Base-by-base conservation (phyloP, 345 rosid species). In the Hevea brasiliensis region DNA sequence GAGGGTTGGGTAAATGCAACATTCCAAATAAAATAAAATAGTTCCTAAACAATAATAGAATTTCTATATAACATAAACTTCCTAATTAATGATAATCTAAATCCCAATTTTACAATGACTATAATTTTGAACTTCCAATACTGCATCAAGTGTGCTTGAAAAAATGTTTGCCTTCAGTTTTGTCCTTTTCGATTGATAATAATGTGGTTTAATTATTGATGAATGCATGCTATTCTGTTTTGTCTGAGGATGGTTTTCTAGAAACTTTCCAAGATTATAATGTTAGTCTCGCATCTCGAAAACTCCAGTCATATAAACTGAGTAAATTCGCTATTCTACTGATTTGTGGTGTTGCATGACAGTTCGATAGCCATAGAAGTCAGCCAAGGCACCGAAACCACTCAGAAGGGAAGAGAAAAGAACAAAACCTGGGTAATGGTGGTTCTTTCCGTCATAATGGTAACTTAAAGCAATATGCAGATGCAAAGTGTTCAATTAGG, bases 321-420 rank as follows among this genome's bases (percentile, higher is more conserved):
- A 32, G 37, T 32, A 6, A 32, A 42, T 29, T 62, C 21, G 51
- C 37, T 35, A 20, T 50, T 65, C 45, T 75, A 74, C 71, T 32
- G 37, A 2, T 4, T 32, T 74, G 47, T 59, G 60, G 63, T 78
- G 67, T 58, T 62, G 60, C 37, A 26, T 70, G 73, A 68, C 89
- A 93, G 92, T 81, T 79, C 65, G 80, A 68, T 75, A 74, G 78
- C 68, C 87, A 63, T 24, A 85, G 59, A 71, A 80, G 70, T 78
- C 93, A 83, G 72, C 61, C 72, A 67, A 82, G 78, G 82, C 70
- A 66, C 75, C 84, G 69, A 54, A 79, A 70, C 54, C 80, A 79
- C 40, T 72, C 74, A 53, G 86, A 80, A 50, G 83, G 83, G 55
- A 83, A 84, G 85, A 82, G 77, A 74, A 81, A 77, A 72, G 84